These are phyloP conservation scores for Mucor lusitanicus DNA, from an alignment of 371 early-diverging fungal genomes.

Conservation along the genomic window DNA sequence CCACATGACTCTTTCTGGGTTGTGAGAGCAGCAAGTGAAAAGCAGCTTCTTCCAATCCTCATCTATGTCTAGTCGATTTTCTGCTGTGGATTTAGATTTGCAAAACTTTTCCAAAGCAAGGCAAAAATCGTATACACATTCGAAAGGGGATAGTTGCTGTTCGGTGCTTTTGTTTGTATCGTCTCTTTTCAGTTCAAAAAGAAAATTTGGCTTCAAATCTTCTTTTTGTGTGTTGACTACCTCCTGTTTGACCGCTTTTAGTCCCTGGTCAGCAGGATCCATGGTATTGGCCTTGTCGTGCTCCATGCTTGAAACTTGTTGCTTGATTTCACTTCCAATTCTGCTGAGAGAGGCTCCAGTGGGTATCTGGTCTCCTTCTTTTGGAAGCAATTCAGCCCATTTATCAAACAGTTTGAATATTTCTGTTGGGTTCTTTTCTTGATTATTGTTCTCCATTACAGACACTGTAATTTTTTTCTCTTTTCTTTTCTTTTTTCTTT, in stretches of 20 bases:
- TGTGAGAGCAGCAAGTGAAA: conserved; percentile 7
- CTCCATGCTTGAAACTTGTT: not conserved
- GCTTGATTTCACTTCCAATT: conserved; percentile 1
- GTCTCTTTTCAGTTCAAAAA: conserved; percentile 5
- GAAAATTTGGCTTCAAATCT: conserved; percentile 12
- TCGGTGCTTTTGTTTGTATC: not conserved
- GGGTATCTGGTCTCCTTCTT: not conserved
- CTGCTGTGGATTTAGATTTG: not conserved
- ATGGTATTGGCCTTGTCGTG: not conserved
- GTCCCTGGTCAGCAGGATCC: not conserved
- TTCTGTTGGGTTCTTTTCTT: not conserved
- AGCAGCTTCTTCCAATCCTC: conserved; percentile 13
- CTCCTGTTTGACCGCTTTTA: not conserved
- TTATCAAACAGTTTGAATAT: not conserved
- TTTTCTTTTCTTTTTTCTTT: not conserved
- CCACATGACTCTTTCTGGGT: conserved; percentile 18
- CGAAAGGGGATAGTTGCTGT: not conserved
- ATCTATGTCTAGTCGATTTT: conserved; percentile 7
- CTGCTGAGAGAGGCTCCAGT: not conserved
- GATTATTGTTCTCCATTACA: not conserved
- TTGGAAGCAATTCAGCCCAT: not conserved
- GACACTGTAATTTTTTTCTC: not conserved
- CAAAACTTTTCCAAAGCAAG: conserved; percentile 7
- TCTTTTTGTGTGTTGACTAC: not conserved
- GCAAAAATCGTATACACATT: conserved; percentile 24